Percentiles rank a stretch among this genome's conserved stretches.
Evolutionary conservation across 192 early-diverging fungal species (phyloP).

Genomic region (Umbelopsis vinacea): DNA sequence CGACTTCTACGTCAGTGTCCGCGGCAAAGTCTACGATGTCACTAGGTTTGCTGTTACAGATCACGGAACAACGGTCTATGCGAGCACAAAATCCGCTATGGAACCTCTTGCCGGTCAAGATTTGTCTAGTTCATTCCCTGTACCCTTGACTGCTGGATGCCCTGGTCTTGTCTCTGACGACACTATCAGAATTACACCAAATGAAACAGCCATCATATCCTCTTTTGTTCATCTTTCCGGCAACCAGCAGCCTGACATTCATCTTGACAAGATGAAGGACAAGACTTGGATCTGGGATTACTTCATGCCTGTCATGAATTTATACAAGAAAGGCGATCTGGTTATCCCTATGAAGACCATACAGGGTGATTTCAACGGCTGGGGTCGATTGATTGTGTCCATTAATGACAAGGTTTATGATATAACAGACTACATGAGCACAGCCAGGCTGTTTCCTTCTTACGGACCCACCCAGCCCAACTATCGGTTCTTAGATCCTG

Average conservation of each 20-base stretch:
- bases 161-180: constrained; percentile 48
- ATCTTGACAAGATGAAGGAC: constrained; percentile 38
- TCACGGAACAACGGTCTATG: constrained; percentile 55
- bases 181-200: constrained; percentile 35
- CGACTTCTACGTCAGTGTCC: constrained; percentile 68
- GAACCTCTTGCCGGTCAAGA: constrained; percentile 66
- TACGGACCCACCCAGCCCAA: constrained; percentile 44
- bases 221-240: constrained; percentile 41
- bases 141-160: constrained; percentile 60
- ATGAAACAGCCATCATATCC: constrained; percentile 29
- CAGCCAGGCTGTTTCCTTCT: constrained; percentile 46
- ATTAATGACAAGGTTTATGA: constrained; percentile 71
- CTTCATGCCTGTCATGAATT: constrained; percentile 53
- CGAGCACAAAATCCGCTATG: constrained; percentile 46
- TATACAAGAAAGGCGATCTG: constrained; percentile 60
- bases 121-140: constrained; percentile 66
- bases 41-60: constrained; percentile 63
- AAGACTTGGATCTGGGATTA: constrained; percentile 55
- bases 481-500: constrained; percentile 60
- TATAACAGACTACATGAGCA: constrained; percentile 63
- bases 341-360: constrained; percentile 59
- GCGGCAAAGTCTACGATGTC: constrained; percentile 72
- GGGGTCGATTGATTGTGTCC: constrained; percentile 55
- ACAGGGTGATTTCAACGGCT: constrained; percentile 41
- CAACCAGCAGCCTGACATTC: constrained; percentile 41